Percentiles rank a stretch among this genome's conserved stretches.
These are phyloP conservation scores for Serendipita vermifera DNA, from an alignment of 768 basidiomycete species.

Conservation along the genomic window DNA sequence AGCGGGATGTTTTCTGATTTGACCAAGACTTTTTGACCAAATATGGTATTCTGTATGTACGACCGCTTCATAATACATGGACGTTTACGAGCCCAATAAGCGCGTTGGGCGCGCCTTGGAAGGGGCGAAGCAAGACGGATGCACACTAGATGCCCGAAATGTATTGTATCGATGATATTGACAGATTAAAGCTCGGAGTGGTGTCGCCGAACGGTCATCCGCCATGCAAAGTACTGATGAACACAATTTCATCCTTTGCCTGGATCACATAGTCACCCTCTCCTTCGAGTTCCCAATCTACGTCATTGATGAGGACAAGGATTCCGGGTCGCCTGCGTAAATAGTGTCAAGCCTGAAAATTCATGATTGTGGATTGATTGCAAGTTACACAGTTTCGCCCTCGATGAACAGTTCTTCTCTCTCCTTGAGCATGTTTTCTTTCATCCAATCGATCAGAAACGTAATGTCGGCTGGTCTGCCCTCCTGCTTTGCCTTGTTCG, in stretches of 20 bases:
- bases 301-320: conserved; percentile 90
- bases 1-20: too few species aligned
- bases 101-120: too few species aligned
- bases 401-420: conserved; percentile 84
- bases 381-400: conserved; percentile 62
- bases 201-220: too few species aligned
- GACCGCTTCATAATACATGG: too few species aligned
- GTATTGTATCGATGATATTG: too few species aligned
- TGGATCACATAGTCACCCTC: conserved; percentile 75
- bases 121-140: too few species aligned
- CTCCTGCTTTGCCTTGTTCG: conserved; percentile 15
- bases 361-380: not conserved
- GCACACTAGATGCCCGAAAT: too few species aligned
- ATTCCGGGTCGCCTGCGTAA: conserved; percentile 79
- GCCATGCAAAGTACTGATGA: conserved; percentile 93
- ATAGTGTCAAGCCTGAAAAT: conserved; percentile 6
- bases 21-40: too few species aligned
- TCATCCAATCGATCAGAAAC: conserved; percentile 68
- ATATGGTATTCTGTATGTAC: too few species aligned
- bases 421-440: conserved; percentile 66
- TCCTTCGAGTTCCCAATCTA: conserved; percentile 95
- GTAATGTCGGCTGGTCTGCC: conserved; percentile 43
- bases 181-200: too few species aligned
- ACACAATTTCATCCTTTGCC: conserved; percentile 79
- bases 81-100: too few species aligned